A percentile compares a stretch with the other conserved stretches of the same genome.
Conservation (phyloP, 1,139 yeast species). For the Magnusiomyces starmeri region DNA sequence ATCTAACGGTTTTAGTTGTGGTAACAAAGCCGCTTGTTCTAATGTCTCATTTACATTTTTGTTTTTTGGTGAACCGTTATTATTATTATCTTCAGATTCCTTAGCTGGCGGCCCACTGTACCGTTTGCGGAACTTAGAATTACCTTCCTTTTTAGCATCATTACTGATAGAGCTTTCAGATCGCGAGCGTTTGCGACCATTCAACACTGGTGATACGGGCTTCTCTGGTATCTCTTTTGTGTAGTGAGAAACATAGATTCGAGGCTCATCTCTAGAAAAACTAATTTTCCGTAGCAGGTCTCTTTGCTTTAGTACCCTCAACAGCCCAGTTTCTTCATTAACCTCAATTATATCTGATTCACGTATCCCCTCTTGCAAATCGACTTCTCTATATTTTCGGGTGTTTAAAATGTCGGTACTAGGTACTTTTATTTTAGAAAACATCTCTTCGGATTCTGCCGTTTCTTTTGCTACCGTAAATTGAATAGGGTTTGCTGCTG, state of each 20-base stretch:
- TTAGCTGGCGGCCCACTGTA: too few species aligned
- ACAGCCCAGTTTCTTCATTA: not conserved
- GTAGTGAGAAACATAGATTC: not conserved
- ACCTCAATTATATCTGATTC: not conserved
- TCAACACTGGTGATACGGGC: too few species aligned
- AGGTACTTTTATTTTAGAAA: not conserved
- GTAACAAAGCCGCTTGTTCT: too few species aligned
- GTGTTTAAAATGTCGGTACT: not conserved
- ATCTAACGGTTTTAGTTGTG: too few species aligned
- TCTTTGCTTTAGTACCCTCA: not conserved
- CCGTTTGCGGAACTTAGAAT: too few species aligned
- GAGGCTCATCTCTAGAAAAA: not conserved
- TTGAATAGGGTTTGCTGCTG: conserved; percentile 90
- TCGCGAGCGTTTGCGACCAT: too few species aligned
- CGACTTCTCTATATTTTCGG: not conserved
- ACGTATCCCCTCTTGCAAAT: not conserved
- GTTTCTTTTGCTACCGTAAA: conserved; percentile 64
- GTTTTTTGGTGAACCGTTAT: too few species aligned
- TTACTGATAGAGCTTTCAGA: too few species aligned
- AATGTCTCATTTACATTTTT: too few species aligned
- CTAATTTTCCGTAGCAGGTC: not conserved
- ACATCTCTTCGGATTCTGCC: not conserved
- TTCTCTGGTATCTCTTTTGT: too few species aligned
- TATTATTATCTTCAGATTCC: too few species aligned
- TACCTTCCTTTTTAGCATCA: too few species aligned